Evolutionary conservation across 805 yeast genomes (phyloP).

Genomic region (Metschnikowia hibisci): DNA sequence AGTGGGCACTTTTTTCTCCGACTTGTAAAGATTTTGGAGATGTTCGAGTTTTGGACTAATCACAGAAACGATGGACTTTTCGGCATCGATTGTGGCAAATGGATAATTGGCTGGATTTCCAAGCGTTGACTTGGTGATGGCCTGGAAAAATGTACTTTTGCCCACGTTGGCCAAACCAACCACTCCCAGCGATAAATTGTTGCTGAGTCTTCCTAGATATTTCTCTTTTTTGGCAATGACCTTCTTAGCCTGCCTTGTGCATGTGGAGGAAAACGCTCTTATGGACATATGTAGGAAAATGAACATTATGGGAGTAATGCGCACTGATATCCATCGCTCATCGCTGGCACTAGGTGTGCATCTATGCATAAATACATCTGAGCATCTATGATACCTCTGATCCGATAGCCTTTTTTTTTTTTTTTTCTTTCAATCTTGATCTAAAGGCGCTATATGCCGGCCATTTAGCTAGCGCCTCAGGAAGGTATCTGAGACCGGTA

Average conservation of each 20-base stretch:
- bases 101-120: conserved; percentile 98
- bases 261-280: conserved; percentile 10
- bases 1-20: conserved; percentile 87
- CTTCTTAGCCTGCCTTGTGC: conserved; percentile 15
- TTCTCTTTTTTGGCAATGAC: conserved; percentile 8
- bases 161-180: conserved; percentile 97
- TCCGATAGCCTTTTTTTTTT: no score
- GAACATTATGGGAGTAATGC: no score
- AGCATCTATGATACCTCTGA: no score
- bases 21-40: conserved; percentile 68
- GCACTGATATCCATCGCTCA: not conserved
- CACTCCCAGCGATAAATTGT: conserved; percentile 52
- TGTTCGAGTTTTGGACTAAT: conserved; percentile 86
- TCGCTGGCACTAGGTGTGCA: no score
- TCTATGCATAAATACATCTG: no score
- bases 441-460: not conserved
- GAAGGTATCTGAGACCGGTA: conserved; percentile 3
- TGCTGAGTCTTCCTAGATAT: conserved; percentile 18
- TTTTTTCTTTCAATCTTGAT: no score
- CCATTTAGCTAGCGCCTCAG: not conserved
- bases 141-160: conserved; percentile 96
- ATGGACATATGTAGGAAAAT: not conserved
- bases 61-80: conserved; percentile 93
- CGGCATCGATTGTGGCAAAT: conserved; percentile 96
- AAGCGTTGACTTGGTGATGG: conserved; percentile 85